These are phyloP conservation scores for Pythium dissotocum DNA, from an alignment of 352 stramenopile genomes.

Conservation along the genomic window DNA sequence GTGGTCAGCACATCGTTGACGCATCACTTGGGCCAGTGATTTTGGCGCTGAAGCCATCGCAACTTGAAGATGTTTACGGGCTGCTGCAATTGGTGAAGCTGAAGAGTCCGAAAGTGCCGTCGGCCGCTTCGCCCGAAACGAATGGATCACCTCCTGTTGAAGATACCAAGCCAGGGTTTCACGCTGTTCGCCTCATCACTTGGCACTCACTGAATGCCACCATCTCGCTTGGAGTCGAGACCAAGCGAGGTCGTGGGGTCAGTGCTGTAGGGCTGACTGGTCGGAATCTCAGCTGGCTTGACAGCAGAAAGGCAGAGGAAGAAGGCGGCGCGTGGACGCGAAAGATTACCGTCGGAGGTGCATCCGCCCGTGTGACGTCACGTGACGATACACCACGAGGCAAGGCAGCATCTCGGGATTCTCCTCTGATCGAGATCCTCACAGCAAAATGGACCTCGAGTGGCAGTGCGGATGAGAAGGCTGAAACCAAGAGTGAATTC, in stretches of 20 bases:
- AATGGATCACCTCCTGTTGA: background rate
- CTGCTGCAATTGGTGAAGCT: slow-evolving; percentile 8
- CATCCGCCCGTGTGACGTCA: background rate
- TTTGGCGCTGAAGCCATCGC: background rate
- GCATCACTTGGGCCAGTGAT: slow-evolving; percentile 11
- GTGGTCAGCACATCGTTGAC: background rate
- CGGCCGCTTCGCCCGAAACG: background rate
- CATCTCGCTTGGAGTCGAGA: background rate
- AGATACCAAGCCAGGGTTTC: background rate
- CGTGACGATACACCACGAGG: background rate
- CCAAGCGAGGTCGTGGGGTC: background rate
- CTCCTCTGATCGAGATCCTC: slow-evolving; percentile 15
- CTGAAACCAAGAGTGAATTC: slow-evolving; percentile 9
- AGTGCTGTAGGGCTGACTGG: background rate
- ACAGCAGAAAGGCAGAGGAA: background rate
- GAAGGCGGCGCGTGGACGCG: background rate
- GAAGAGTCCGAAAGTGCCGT: background rate
- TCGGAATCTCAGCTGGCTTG: background rate
- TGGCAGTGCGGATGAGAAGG: background rate
- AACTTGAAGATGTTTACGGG: slow-evolving; percentile 10
- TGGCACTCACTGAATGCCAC: slow-evolving; percentile 15
- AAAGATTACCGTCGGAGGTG: background rate
- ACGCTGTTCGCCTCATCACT: slow-evolving; percentile 14
- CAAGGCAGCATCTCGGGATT: background rate
- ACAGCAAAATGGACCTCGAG: slow-evolving; percentile 11